These are phyloP conservation scores for Entamoeba invadens DNA, from an alignment of 208 protist genomes.

Conservation along the genomic window DNA sequence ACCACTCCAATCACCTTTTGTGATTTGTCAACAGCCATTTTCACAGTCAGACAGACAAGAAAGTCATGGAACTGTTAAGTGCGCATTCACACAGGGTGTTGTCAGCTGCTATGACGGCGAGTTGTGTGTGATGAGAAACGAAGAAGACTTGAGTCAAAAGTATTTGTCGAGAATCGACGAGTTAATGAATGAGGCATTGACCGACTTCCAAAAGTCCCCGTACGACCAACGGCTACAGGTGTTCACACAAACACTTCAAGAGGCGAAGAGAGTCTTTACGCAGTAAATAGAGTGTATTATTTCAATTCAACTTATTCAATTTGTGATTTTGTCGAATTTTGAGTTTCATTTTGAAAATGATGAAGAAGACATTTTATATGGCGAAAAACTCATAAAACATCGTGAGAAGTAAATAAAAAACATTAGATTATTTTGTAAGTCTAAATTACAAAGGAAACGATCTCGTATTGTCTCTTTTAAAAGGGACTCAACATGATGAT, in stretches of 20 bases:
- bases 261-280: neutral
- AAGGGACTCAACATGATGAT: too few relatives aligned
- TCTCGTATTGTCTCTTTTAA: too few relatives aligned
- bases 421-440: too few relatives aligned
- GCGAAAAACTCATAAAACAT: too few relatives aligned
- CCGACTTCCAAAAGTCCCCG: neutral
- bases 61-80: neutral
- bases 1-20: neutral
- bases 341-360: too few relatives aligned
- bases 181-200: neutral
- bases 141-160: neutral
- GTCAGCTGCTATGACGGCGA: neutral
- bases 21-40: conserved; percentile 1
- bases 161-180: neutral
- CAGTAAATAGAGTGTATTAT: too few relatives aligned
- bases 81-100: neutral
- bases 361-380: too few relatives aligned
- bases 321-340: too few relatives aligned
- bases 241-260: neutral
- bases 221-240: neutral
- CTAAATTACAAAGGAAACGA: too few relatives aligned
- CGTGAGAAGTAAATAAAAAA: too few relatives aligned
- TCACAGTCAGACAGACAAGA: neutral
- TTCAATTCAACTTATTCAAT: too few relatives aligned
- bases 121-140: neutral